These are phyloP conservation scores for Agroathelia rolfsii DNA, from an alignment of 1,284 basidiomycete species.

Conservation along the genomic window DNA sequence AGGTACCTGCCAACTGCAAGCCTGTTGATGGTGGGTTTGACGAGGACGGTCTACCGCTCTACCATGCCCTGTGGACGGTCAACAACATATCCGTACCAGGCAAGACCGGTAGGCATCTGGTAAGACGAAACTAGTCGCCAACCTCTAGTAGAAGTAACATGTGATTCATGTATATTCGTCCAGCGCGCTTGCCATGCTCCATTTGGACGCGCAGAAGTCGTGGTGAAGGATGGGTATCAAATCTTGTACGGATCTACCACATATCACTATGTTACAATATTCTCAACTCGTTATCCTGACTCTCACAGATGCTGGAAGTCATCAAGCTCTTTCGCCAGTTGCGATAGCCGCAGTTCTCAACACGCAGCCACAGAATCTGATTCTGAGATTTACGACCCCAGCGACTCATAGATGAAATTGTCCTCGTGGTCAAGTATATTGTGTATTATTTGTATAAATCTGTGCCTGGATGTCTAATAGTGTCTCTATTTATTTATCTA, in stretches of 20 bases:
- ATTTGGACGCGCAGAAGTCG: constrained; percentile 31
- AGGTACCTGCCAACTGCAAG: constrained; percentile 40
- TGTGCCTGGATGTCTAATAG: no score
- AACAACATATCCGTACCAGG: constrained; percentile 52
- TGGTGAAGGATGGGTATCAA: constrained; percentile 38
- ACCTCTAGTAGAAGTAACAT: constrained; percentile 22
- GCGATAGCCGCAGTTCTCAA: no score
- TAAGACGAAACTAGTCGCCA: no score
- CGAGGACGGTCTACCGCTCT: constrained; percentile 30
- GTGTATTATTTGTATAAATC: no score
- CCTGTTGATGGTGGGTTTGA: constrained; percentile 48
- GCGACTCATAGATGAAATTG: no score
- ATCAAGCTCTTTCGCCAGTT: no score
- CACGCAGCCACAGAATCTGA: no score
- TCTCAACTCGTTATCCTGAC: constrained; percentile 3
- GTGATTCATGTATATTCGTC: constrained; percentile 5
- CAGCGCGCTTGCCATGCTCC: constrained; percentile 34
- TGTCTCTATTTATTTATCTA: no score
- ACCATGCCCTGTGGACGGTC: constrained; percentile 42
- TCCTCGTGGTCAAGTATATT: no score
- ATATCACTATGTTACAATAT: no score
- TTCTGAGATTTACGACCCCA: no score
- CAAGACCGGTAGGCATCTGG: constrained; percentile 62
- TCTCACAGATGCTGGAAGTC: constrained; percentile 13
- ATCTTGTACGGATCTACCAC: constrained; percentile 59